Evolutionary conservation across 2,329 filamentous ascomycete genomes (phyloP).

Genomic region (Hypoxylon sp.): DNA sequence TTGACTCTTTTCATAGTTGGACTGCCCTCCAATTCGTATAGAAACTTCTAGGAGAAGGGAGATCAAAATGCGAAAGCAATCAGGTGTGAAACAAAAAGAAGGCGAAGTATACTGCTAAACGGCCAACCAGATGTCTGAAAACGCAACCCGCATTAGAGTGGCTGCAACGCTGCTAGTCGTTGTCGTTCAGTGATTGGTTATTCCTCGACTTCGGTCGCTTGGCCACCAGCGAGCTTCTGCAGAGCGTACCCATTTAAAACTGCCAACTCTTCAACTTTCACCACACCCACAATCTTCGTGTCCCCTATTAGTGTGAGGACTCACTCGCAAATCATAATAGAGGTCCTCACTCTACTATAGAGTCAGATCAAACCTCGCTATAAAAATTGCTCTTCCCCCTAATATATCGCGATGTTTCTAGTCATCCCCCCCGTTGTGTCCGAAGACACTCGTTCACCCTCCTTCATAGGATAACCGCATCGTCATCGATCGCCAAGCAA

Average conservation of each 20-base stretch:
- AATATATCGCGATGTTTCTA: slow-evolving; percentile 17
- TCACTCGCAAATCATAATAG: slow-evolving; percentile 33
- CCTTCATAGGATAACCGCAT: slow-evolving; percentile 7
- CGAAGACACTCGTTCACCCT: slow-evolving; percentile 13
- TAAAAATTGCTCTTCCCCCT: slow-evolving; percentile 11
- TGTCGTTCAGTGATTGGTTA: slow-evolving; percentile 37
- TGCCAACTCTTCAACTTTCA: slow-evolving; percentile 13
- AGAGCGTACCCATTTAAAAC: slow-evolving; percentile 25
- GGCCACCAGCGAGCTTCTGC: slow-evolving; percentile 28
- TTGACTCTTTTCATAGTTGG: slow-evolving; percentile 13
- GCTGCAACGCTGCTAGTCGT: slow-evolving; percentile 32
- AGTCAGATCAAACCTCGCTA: slow-evolving; percentile 7
- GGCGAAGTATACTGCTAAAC: slow-evolving; percentile 22
- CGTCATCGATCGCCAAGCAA: slow-evolving; percentile 14
- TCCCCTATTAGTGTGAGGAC: slow-evolving; percentile 27
- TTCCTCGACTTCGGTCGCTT: slow-evolving; percentile 31
- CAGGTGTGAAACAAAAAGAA: slow-evolving; percentile 32
- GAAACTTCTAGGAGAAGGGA: slow-evolving; percentile 30
- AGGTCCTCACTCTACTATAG: slow-evolving; percentile 21
- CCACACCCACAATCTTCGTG: slow-evolving; percentile 19
- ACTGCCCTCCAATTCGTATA: slow-evolving; percentile 13
- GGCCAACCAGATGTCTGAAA: slow-evolving; percentile 38
- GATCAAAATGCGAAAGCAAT: slow-evolving; percentile 36
- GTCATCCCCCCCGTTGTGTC: slow-evolving; percentile 16
- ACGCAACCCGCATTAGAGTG: slow-evolving; percentile 33